Percentiles rank a stretch among this genome's conserved stretches.
Evolutionary conservation across 163 green algal genomes (phyloP).

Genomic region (Chlamydomonas reinhardtii): DNA sequence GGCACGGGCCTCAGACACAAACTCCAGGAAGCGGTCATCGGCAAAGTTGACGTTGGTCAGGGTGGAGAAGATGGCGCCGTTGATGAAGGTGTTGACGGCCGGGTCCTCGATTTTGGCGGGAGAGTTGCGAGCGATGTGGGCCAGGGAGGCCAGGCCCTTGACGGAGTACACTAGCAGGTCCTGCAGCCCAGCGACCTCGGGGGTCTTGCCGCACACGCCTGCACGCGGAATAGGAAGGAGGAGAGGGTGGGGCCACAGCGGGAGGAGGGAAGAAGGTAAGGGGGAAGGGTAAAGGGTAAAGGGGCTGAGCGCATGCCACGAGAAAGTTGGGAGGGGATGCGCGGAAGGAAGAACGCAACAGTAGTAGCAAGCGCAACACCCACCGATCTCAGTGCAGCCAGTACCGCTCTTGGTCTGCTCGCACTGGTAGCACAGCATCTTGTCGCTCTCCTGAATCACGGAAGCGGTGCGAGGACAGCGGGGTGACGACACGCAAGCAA

Average conservation of each 20-base stretch:
- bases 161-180: constrained; percentile 73
- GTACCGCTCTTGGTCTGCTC: constrained; percentile 43
- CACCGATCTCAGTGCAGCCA: constrained; percentile 53
- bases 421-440: constrained; percentile 51
- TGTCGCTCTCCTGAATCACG: constrained; percentile 1
- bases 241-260: too few species aligned
- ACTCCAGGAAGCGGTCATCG: constrained; percentile 60
- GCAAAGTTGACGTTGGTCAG: constrained; percentile 84
- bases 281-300: too few species aligned
- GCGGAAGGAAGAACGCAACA: too few species aligned
- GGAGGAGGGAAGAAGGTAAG: too few species aligned
- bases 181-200: constrained; percentile 72
- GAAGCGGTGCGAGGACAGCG: too few species aligned
- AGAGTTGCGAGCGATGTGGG: constrained; percentile 45
- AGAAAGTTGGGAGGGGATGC: too few species aligned
- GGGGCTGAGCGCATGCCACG: too few species aligned
- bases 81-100: constrained; percentile 72
- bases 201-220: constrained; percentile 80
- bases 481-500: too few species aligned
- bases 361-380: not conserved
- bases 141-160: constrained; percentile 68
- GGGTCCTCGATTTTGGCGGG: constrained; percentile 34
- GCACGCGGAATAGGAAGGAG: not conserved
- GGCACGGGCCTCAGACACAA: constrained; percentile 9
- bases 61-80: constrained; percentile 75